A percentile compares a stretch with the other conserved stretches of the same genome.
Evolutionary conservation across 2,329 filamentous ascomycete species (phyloP).

Genomic region (Diaporthe aspalathi): DNA sequence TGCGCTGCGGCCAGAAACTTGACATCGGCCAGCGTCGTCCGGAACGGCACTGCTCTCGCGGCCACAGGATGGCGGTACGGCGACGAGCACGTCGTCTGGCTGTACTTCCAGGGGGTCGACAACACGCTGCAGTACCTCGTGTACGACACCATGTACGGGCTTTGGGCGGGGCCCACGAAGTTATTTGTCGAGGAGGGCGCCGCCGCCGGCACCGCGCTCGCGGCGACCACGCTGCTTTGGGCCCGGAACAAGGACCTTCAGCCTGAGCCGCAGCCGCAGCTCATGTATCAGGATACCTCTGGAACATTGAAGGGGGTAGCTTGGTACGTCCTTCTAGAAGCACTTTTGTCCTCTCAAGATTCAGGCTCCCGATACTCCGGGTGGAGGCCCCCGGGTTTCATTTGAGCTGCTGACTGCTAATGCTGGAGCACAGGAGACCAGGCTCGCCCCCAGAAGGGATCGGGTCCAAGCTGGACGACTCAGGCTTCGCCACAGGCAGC

Average conservation of each 20-base stretch:
- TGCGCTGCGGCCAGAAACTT: neutral
- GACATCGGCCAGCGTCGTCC: conserved; percentile 1
- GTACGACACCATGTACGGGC: conserved; percentile 8
- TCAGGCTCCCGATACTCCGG: neutral
- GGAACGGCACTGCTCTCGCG: conserved; percentile 15
- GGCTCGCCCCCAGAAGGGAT: neutral
- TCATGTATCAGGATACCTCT: conserved; percentile 11
- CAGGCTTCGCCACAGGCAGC: neutral
- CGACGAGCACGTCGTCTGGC: conserved; percentile 12
- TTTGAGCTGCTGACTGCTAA: neutral
- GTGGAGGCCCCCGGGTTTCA: neutral
- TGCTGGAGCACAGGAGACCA: neutral
- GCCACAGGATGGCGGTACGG: conserved; percentile 21
- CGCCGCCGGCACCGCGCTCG: conserved; percentile 4
- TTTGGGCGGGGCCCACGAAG: conserved; percentile 9
- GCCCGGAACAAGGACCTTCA: neutral
- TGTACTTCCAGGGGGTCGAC: conserved; percentile 7
- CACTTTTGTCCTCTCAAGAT: neutral
- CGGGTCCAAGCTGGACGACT: neutral
- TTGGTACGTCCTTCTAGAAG: neutral
- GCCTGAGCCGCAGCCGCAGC: conserved; percentile 12
- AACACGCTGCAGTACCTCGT: neutral
- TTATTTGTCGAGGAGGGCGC: neutral
- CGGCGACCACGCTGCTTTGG: conserved; percentile 24
- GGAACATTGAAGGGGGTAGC: neutral